Conservation (phyloP, 208 protist species). For the Endotrypanum monterogeii region DNA sequence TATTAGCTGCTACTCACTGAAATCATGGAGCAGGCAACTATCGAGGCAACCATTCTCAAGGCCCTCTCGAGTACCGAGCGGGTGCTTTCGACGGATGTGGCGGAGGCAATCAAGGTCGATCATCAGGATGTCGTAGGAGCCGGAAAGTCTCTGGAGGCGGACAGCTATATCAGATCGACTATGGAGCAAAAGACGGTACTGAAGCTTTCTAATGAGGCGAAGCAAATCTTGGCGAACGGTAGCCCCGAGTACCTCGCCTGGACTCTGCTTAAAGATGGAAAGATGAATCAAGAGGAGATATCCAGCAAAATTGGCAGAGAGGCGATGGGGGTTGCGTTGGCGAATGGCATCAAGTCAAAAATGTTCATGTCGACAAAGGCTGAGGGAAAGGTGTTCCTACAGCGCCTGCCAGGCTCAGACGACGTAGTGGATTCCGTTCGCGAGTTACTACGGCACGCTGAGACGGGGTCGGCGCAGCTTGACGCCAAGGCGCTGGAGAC, state of each 20-base stretch:
- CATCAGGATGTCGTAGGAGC: conserved; percentile 92
- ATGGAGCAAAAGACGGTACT: conserved; percentile 57
- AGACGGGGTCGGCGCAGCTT: conserved; percentile 26
- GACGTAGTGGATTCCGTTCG: conserved; percentile 44
- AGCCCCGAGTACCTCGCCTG: conserved; percentile 91
- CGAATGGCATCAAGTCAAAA: conserved; percentile 94
- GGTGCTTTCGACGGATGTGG: conserved; percentile 65
- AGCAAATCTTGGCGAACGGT: conserved; percentile 75
- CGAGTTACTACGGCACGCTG: conserved; percentile 40
- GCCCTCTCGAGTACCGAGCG: conserved; percentile 36
- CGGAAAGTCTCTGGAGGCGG: conserved; percentile 89
- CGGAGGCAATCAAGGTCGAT: conserved; percentile 49
- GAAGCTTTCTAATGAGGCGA: conserved; percentile 82
- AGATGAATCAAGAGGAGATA: conserved; percentile 50
- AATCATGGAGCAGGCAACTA: conserved; percentile 27
- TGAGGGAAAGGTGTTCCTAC: conserved; percentile 52
- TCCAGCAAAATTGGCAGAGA: conserved; percentile 65
- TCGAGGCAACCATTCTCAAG: conserved; percentile 53
- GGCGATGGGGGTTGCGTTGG: conserved; percentile 69
- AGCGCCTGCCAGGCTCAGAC: conserved; percentile 36
- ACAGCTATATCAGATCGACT: conserved; percentile 74
- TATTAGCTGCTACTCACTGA: background rate
- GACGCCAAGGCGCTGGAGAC: conserved; percentile 71
- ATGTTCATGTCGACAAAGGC: conserved; percentile 91
- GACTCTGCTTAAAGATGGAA: conserved; percentile 42